Evolutionary conservation across 345 rosid species (phyloP).

Genomic region (Citrus medica): DNA sequence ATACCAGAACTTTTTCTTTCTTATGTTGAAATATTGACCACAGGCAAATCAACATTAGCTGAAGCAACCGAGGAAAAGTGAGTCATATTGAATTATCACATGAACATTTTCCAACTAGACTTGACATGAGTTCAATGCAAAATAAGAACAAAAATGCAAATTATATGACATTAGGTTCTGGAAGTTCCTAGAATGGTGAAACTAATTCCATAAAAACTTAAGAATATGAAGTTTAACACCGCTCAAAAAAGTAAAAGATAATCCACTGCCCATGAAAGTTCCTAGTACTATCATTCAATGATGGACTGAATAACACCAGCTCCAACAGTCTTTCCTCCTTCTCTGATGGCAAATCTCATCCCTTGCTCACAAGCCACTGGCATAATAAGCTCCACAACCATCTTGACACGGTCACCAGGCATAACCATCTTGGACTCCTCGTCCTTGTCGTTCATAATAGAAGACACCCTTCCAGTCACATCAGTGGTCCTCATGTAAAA

Average conservation of each 20-base stretch:
- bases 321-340: constrained; percentile 95
- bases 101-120: constrained; percentile 33
- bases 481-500: constrained; percentile 97
- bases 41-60: background rate
- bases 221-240: constrained; percentile 23
- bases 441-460: constrained; percentile 82
- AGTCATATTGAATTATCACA: constrained; percentile 22
- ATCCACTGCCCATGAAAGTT: background rate
- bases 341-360: constrained; percentile 95
- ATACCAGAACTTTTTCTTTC: background rate
- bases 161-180: constrained; percentile 35
- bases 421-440: constrained; percentile 98
- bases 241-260: constrained; percentile 17
- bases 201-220: constrained; percentile 32
- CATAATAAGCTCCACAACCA: constrained; percentile 83
- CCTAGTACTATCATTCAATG: constrained; percentile 35
- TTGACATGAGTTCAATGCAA: constrained; percentile 21
- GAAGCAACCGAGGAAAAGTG: background rate
- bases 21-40: background rate
- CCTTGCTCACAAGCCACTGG: constrained; percentile 96
- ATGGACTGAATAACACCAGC: constrained; percentile 93
- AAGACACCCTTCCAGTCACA: constrained; percentile 78
- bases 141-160: constrained; percentile 38
- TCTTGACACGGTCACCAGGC: constrained; percentile 95
- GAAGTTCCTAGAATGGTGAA: constrained; percentile 27